These are phyloP conservation scores for Fusarium drepaniforme DNA, from an alignment of 2,329 filamentous ascomycete species.

Conservation along the genomic window DNA sequence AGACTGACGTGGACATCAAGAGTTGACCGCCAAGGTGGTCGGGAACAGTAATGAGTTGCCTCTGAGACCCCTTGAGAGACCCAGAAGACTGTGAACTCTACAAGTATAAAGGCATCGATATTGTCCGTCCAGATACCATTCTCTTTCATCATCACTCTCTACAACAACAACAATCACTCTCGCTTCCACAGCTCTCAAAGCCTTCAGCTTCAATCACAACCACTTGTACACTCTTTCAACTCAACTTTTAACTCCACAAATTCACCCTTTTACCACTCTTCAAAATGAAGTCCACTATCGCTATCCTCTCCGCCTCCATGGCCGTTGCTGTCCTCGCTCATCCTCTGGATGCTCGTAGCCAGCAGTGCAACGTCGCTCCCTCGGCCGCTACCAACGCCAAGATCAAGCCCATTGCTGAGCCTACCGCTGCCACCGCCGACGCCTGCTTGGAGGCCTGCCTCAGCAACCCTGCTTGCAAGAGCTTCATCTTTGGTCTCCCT, in stretches of 20 bases:
- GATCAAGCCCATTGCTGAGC: conserved; percentile 14
- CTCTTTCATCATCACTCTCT: background rate
- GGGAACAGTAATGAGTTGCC: background rate
- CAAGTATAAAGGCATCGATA: background rate
- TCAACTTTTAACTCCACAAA: background rate
- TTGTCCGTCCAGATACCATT: background rate
- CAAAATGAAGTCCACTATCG: conserved; percentile 28
- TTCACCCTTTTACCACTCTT: background rate
- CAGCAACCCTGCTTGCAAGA: conserved; percentile 10
- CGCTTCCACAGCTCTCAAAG: background rate
- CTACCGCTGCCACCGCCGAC: conserved; percentile 13
- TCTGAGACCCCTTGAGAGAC: background rate
- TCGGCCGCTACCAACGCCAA: conserved; percentile 6
- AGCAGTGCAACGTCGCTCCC: conserved; percentile 30
- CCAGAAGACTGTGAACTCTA: background rate
- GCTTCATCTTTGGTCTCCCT: conserved; percentile 22
- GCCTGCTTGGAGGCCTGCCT: conserved; percentile 17
- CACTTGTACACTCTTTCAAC: background rate
- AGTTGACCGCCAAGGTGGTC: background rate
- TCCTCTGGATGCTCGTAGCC: conserved; percentile 20
- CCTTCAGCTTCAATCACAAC: background rate
- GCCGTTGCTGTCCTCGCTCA: conserved; percentile 19
- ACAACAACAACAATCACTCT: background rate
- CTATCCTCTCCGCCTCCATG: conserved; percentile 29
- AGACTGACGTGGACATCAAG: background rate